A percentile compares a stretch with the other conserved stretches of the same genome.
Evolutionary conservation across 2,329 filamentous ascomycete species (phyloP).

Genomic region (Dryadomyces quercus-mongolicae): DNA sequence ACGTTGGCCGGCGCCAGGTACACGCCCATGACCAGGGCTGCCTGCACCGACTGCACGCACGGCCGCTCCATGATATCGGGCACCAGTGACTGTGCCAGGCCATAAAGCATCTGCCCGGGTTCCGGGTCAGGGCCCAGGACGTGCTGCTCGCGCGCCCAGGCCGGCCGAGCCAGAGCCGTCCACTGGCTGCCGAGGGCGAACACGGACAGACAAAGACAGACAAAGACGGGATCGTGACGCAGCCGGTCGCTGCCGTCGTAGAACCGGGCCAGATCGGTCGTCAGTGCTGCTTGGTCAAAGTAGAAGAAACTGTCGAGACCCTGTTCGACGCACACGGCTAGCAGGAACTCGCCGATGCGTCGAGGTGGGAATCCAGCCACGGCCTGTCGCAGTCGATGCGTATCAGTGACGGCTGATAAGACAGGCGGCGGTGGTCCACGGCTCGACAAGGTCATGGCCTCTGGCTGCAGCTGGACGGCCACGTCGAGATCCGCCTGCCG

Average conservation of each 20-base stretch:
- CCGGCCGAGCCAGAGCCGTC: neutral
- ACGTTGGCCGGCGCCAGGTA: neutral
- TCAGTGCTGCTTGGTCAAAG: neutral
- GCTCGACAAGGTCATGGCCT: neutral
- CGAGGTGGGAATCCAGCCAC: neutral
- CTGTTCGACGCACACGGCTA: neutral
- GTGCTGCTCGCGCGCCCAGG: neutral
- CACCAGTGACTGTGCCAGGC: neutral
- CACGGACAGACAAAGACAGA: neutral
- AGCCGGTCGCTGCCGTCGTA: neutral
- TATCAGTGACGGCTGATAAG: neutral
- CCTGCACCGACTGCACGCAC: neutral
- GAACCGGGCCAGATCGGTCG: neutral
- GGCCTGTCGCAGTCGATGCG: neutral
- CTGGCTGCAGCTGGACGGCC: no score
- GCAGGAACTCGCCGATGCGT: neutral
- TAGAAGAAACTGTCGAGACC: neutral
- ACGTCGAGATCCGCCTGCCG: neutral
- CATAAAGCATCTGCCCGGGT: neutral
- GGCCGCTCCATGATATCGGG: neutral
- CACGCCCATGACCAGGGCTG: neutral
- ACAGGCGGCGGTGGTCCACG: neutral
- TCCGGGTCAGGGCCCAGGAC: neutral
- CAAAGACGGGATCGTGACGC: neutral
- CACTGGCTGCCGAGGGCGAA: conserved; percentile 1